Conservation (phyloP, 1,284 basidiomycete genomes). For the Xanthoconium separans region DNA sequence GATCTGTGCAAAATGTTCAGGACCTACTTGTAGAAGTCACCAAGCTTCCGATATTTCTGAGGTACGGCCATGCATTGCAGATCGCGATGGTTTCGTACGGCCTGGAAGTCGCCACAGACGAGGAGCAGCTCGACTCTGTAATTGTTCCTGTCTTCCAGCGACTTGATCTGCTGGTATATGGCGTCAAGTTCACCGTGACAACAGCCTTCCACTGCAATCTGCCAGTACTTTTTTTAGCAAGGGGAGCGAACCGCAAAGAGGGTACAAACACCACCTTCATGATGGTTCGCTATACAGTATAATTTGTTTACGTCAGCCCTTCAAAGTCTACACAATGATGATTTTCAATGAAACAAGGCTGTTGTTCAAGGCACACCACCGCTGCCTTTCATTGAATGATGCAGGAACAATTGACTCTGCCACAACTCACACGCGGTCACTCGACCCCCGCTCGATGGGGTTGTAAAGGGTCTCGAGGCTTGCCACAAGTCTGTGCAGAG, state of each 20-base stretch:
- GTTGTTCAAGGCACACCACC: too few relatives aligned
- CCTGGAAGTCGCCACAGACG: constrained; percentile 96
- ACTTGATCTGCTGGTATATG: constrained; percentile 79
- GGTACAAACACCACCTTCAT: constrained; percentile 24
- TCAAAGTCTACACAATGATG: too few relatives aligned
- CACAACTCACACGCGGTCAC: constrained; percentile 17
- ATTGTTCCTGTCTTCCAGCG: constrained; percentile 58
- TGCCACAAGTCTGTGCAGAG: too few relatives aligned
- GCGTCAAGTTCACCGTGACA: constrained; percentile 88
- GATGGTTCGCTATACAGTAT: background rate
- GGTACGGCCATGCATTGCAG: constrained; percentile 91
- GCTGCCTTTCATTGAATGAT: too few relatives aligned
- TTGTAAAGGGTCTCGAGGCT: too few relatives aligned
- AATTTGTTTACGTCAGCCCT: constrained; percentile 2
- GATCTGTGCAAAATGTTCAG: background rate
- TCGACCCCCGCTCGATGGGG: background rate
- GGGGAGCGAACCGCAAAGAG: background rate
- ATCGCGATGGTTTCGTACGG: constrained; percentile 85
- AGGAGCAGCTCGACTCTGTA: constrained; percentile 84
- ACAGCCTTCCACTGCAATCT: constrained; percentile 95
- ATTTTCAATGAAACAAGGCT: too few relatives aligned
- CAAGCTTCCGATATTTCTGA: constrained; percentile 82
- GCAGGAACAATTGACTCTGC: background rate
- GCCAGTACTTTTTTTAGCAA: background rate
- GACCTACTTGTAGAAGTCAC: constrained; percentile 79